phyloP scores from a whole-genome alignment of 2,329 filamentous ascomycete species.

The Didymella keratinophila region DNA sequence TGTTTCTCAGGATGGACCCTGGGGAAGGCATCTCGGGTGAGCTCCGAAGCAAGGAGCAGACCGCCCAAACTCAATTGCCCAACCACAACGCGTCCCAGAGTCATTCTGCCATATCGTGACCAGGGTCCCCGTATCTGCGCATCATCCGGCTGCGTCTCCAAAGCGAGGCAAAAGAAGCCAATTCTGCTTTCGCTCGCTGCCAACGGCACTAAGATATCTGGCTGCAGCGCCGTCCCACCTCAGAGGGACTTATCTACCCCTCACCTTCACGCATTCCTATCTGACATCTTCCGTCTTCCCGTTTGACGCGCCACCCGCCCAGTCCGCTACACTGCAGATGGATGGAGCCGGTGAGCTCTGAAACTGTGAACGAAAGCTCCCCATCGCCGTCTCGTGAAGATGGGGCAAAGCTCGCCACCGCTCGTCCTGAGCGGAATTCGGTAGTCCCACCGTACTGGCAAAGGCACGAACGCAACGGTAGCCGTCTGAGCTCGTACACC shows the following conservation, averaged over 20 bases:
- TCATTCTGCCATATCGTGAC: conserved; percentile 14
- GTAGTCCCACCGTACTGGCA: conserved; percentile 60
- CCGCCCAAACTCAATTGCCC: not conserved
- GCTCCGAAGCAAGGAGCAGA: conserved; percentile 16
- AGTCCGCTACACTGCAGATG: conserved; percentile 45
- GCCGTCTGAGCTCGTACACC: conserved; percentile 47
- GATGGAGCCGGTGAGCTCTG: conserved; percentile 50
- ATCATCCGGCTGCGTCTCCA: conserved; percentile 20
- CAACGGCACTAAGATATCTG: conserved; percentile 26
- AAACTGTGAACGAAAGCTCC: conserved; percentile 37
- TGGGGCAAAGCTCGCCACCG: conserved; percentile 32
- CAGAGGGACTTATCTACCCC: conserved; percentile 27
- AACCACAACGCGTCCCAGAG: not conserved
- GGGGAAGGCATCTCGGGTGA: conserved; percentile 9
- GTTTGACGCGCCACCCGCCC: conserved; percentile 33
- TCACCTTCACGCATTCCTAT: conserved; percentile 23
- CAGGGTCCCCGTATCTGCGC: conserved; percentile 24
- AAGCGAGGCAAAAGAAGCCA: conserved; percentile 23
- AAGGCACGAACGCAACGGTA: conserved; percentile 50
- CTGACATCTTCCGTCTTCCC: conserved; percentile 25
- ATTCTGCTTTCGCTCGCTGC: conserved; percentile 19
- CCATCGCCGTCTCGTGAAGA: conserved; percentile 33
- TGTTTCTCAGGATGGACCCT: conserved; percentile 11
- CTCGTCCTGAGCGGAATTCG: conserved; percentile 40
- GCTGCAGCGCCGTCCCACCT: conserved; percentile 27